Conservation (phyloP, 2,329 filamentous ascomycete genomes). For the Cryphonectria carpinicola region DNA sequence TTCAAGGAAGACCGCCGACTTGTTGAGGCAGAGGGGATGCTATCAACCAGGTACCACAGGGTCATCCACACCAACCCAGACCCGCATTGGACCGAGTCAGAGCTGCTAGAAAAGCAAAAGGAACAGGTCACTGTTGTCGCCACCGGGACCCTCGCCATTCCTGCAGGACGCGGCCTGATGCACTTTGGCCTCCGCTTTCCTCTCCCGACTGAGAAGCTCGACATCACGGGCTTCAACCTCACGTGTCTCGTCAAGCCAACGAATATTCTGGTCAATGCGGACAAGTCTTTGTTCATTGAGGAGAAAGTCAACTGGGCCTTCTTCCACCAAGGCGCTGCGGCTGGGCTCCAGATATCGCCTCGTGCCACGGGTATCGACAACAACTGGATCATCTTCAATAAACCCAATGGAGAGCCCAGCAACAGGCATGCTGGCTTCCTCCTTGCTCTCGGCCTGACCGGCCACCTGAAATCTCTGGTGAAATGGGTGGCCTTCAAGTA, state of each 20-base stretch:
- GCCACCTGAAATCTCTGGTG: conserved; percentile 89
- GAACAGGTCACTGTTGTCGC: conserved; percentile 85
- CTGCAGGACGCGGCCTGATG: conserved; percentile 83
- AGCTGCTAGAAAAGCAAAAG: conserved; percentile 91
- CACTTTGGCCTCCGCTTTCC: conserved; percentile 88
- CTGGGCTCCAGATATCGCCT: conserved; percentile 86
- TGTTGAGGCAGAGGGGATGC: conserved; percentile 79
- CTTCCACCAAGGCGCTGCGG: conserved; percentile 95
- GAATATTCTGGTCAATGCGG: conserved; percentile 91
- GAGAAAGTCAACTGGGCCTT: conserved; percentile 99
- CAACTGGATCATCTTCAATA: conserved; percentile 99
- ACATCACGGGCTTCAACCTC: conserved; percentile 87
- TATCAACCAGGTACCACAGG: conserved; percentile 84
- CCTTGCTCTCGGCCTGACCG: conserved; percentile 87
- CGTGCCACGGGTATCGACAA: conserved; percentile 94
- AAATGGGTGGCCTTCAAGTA: conserved; percentile 99
- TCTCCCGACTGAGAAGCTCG: conserved; percentile 88
- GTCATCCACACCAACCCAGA: conserved; percentile 76
- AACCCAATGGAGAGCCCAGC: conserved; percentile 81
- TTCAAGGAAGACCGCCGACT: conserved; percentile 92
- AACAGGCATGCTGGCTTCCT: conserved; percentile 97
- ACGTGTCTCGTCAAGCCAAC: conserved; percentile 90
- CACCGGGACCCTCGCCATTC: conserved; percentile 84
- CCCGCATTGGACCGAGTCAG: conserved; percentile 80
- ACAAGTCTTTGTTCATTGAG: conserved; percentile 84